Base-by-base conservation (phyloP, 352 stramenopile genomes). In the Phytophthora fragariaefolia region DNA sequence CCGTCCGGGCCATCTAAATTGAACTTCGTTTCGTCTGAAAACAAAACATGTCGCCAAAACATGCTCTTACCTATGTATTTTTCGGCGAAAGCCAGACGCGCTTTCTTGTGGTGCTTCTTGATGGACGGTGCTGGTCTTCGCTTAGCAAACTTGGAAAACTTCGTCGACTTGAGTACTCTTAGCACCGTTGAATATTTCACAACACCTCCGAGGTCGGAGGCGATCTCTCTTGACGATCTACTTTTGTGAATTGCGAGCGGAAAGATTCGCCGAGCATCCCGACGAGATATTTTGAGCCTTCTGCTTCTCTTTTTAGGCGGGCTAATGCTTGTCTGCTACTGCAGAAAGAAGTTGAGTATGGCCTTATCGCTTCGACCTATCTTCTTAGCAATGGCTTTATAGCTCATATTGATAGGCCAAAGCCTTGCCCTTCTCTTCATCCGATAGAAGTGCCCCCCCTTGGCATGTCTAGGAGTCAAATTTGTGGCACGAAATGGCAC, bases 71-170 rank as follows among this genome's bases (percentile, higher is more conserved):
- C 28, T 6, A n/a, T 22, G 15, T 49, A 32, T 20, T 48, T 46
- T 2, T 38, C 20, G 8, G 56, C 43, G 48, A 63, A 63, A 3
- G 28, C 22, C 1, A 53, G 1, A 2, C 43, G 18, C 9, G 24
- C 30, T 15, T 26, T 47, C 40, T 66, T 59, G 22, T 66, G 58
- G 23, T 60, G 58, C 13, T 50, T 18, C 40, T 56, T 66, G 38
- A 66, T 43, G 8, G 9, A 27, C 2, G 58, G 49, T 2, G 47
- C 17, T 5, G 17, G 50, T 38, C 60, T 66, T 20, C 42, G 26
- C 58, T 66, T 60, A 9, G 58, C 27, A 36, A 48, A 66, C 49
- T 59, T 66, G 17, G n/a, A 4, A 38, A 55, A 66, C 6, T 26
- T 26, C 7, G 52, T 49, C 34, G 12, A 40, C 0, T 40, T 42